Base-by-base conservation (phyloP, 1,139 yeast genomes). In the Zygoascus meyerae region DNA sequence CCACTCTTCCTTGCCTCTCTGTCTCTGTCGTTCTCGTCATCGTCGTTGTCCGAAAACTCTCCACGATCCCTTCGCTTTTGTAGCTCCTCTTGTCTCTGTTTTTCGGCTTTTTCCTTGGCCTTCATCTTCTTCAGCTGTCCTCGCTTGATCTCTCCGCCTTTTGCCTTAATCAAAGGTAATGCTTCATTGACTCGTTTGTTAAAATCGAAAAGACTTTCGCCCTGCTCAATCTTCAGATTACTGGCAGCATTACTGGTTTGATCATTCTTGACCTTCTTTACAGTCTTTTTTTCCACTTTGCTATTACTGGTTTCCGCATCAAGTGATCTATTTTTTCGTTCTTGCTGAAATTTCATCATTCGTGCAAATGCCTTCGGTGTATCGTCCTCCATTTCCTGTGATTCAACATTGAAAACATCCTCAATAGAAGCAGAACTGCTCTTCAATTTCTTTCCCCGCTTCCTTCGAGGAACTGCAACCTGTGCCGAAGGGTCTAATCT, bases 171-270 rank as follows among this genome's bases (percentile, higher is more conserved):
- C 38, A 69, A 48, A 0, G 73, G 73, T 36, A 69, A 50, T 1
- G 71, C 71, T 39, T 63, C 66, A 48, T 69, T 62, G 5, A 69
- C 73, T 33, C 73, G 59, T 15, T 69, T 54, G 5, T 60, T 56
- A 50, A 67, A 67, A 37, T 67, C 71, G 2, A 58, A 44, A 63
- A 66, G 56, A 9, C 59, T 53, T 55, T 67, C 71, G 8, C 70
- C 71, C 3, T 61, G 61, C 45, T 54, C 47, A 42, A 63, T 60
- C 34, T 57, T 56, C 17, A 55, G 47, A 6, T 45, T n/a, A n/a
- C 32, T 21, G 2, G 43, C 37, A 3, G 30, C 30, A 5, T 40
- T 33, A 11, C 26, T 34, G n/a, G 18, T 32, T 46, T 38, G 43
- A 26, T 40, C 43, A 34, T 34, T 33, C 42, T 40, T 45, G 9